Evolutionary conservation across 768 basidiomycete species (phyloP), one percentile per base, ranked within the genome.

Genomic region (Termitomyces sp.): DNA sequence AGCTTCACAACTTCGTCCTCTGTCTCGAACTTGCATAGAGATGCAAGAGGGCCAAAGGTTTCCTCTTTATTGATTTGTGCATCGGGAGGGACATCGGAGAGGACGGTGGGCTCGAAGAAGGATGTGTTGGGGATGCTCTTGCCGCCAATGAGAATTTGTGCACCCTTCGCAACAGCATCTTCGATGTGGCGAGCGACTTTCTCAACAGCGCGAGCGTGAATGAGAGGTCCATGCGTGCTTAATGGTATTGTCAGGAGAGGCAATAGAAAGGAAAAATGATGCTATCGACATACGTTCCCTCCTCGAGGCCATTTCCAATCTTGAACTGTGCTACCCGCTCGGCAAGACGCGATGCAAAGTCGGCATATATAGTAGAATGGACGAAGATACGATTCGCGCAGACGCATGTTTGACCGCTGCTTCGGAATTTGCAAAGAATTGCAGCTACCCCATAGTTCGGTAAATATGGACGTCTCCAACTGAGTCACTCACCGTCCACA

Each of bases 321-420:
- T 93, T 94, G 78, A 94, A 94, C 12, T 82, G 75, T 6, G 90
- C 74, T n/a, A 94, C 91, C 65, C 84, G 85, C 68, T 93, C 91
- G 4, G 92, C 88, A 16, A 99, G 86, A 51, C 87, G 85, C 20
- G 90, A 87, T 1, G 95, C 90, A 71, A 97, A 99, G 61, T 96
- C 91, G 57, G 94, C 94, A 70, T 97, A 97, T 46, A 97, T 84
- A 4, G 84, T 84, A 2, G 92, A 89, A 62, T 98, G 96, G 33
- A 98, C 94, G 67, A 90, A 96, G 63, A 98, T 92, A 15, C 96
- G 80, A 74, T 98, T 97, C 24, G 92, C 90, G 70, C 90, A 92
- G 61, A 94, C 79, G 66, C 90, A 94, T 0, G 94, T 94, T 71
- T 96, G 94, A 0, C 94, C 94, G 22, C 83, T 85, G 16, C 76